Evolutionary conservation across 2,329 filamentous ascomycete species (phyloP), one percentile per base, ranked within the genome.

Genomic region (Claviceps spartinae): DNA sequence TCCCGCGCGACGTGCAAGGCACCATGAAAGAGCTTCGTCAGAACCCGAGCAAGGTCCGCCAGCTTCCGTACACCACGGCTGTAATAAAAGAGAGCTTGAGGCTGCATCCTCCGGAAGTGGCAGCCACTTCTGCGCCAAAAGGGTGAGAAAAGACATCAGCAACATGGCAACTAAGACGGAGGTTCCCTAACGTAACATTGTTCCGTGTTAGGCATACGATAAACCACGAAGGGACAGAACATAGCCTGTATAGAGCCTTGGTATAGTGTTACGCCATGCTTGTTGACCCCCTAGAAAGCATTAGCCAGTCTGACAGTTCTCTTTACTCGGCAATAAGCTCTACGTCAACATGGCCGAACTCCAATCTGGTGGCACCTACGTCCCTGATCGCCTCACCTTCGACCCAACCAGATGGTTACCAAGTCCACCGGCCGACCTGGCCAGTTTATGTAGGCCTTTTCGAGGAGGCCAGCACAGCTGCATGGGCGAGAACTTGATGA

Each of bases 401-500:
- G 41, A 50, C 34, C 49, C 49, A 26, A 37, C 18, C 13, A 42
- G 49, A 22, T 50, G 49, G 49, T 34, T 50, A 30, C 49, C 49
- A 16, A 50, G 30, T n/a, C 42, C 49, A 6, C 8, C 14, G 20
- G 42, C 49, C 11, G 49, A 45, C n/a, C 42, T 50, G 14, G 49
- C 42, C 34, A 50, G 45, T 20, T 30, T 34, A 2, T 50, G 42
- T 42, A 43, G 49, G 4, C 49, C 30, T 3, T 50, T 50, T 46
- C 49, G 40, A 42, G 41, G 49, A 14, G 49, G 49, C 18, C 49
- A 50, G 42, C 49, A 50, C 42, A 46, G 49, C 11, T 50, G 49
- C 14, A 50, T 50, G 49, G 49, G 49, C 14, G 49, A 50, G 49
- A 50, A 50, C 41, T 45, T 50, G 41, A 50, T 50, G 30, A 50